Conservation (phyloP, 176 grass and related monocot genomes). For the Ampelocalamus luodianensis region DNA sequence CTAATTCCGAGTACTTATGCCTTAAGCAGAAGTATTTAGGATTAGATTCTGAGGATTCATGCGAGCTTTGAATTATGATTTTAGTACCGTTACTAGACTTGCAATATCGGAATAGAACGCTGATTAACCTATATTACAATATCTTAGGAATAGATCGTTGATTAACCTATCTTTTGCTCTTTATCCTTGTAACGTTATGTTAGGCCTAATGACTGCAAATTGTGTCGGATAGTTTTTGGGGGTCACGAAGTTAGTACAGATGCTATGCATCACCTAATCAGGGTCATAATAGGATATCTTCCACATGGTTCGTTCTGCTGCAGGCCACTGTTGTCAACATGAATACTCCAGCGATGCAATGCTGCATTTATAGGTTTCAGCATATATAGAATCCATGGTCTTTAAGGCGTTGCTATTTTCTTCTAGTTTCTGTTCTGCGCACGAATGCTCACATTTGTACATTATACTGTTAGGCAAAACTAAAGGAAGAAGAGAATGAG, state of each 20-base stretch:
- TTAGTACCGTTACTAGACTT: neutral
- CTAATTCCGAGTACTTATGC: neutral
- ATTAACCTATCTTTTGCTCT: neutral
- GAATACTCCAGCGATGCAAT: neutral
- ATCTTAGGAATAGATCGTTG: neutral
- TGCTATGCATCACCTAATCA: neutral
- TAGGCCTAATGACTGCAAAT: neutral
- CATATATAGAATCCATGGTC: conserved; percentile 4
- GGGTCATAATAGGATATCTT: neutral
- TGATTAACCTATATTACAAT: neutral
- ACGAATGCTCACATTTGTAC: neutral
- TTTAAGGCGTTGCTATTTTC: neutral
- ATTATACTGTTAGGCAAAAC: neutral
- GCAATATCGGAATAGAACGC: neutral
- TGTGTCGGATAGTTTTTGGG: neutral
- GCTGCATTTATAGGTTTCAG: neutral
- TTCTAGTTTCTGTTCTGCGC: conserved; percentile 17
- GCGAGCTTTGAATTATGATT: neutral
- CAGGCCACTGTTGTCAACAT: neutral
- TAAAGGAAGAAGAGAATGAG: neutral
- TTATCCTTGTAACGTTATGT: neutral
- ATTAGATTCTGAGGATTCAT: conserved; percentile 19
- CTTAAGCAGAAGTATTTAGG: conserved; percentile 11
- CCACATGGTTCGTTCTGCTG: neutral
- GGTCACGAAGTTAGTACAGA: neutral